Base-by-base conservation (phyloP, 2,329 filamentous ascomycete species). In the Arthrinium phaeospermum region DNA sequence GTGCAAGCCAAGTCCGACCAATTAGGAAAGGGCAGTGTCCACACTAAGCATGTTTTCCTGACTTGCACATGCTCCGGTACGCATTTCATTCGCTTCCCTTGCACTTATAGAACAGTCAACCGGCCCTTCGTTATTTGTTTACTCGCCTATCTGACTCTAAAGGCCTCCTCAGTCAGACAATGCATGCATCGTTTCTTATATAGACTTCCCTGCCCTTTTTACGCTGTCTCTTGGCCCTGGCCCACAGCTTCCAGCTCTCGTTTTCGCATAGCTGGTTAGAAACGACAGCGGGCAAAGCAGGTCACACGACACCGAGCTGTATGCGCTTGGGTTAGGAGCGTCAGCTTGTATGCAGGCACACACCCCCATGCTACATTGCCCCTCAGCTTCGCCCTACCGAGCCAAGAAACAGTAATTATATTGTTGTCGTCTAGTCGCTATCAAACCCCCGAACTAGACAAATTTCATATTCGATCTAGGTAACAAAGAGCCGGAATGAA, bases 401-500 rank as follows among this genome's bases (percentile, higher is more conserved):
- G 19, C 57, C 41, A 41, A 64, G 57, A 64, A 64, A 64, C 57
- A 64, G 19, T 34, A 41, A n/a, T 34, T 41, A 34, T 41, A n/a
- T 64, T 41, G 34, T 4, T n/a, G 57, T n/a, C 41, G 19, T n/a
- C 57, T 19, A 41, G 19, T 14, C 57, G n/a, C 34, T 24, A 16
- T 64, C 22, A 22, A 34, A 13, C 4, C 34, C 4, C n/a, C 57
- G 10, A 64, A 13, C 57, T 64, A 64, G 34, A 64, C 57, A 8
- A 13, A 13, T 12, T 16, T 61, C 30, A 61, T 7, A 19, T 37
- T 61, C 37, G 30, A 64, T 37, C 22, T n/a, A n/a, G n/a, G n/a
- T n/a, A 64, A 0, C 19, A 22, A 57, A 41, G 10, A 41, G 14
- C 14, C 41, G 41, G 69, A 69, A 81, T 81, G 80, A 79, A 80